A percentile compares a stretch with the other conserved stretches of the same genome.
Evolutionary conservation across 225 moss, liverwort and hornwort species (phyloP).

Genomic region (Bryoerythrophyllum caledonicum): DNA sequence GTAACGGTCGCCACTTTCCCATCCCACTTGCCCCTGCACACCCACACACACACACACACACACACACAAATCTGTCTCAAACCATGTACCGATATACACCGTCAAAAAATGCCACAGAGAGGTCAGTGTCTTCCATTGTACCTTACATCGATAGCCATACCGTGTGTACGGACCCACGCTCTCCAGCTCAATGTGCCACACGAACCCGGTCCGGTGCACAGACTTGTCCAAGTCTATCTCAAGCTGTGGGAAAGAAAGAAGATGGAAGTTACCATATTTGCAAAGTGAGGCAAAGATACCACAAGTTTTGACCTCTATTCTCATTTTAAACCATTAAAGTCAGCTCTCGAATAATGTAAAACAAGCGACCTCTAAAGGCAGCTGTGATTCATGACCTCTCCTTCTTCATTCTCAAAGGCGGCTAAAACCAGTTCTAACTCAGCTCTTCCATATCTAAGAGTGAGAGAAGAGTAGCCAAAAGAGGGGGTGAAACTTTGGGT

Average conservation of each 20-base stretch:
- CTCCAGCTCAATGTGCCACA: conserved; percentile 85
- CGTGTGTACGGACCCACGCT: conserved; percentile 59
- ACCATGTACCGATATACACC: neutral
- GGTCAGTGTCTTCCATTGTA: conserved; percentile 22
- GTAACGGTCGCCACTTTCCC: conserved; percentile 88
- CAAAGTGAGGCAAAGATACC: too few relatives aligned
- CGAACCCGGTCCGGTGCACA: conserved; percentile 78
- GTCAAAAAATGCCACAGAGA: conserved; percentile 1
- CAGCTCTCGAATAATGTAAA: too few relatives aligned
- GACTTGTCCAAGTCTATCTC: conserved; percentile 83
- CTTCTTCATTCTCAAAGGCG: too few relatives aligned
- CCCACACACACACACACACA: conserved; percentile 1
- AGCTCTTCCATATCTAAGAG: too few relatives aligned
- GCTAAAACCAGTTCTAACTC: too few relatives aligned
- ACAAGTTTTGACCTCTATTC: too few relatives aligned
- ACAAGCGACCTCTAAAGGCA: too few relatives aligned
- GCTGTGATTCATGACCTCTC: too few relatives aligned
- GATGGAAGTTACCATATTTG: neutral
- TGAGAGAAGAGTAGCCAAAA: too few relatives aligned
- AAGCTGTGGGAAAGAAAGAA: conserved; percentile 51
- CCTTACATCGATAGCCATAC: conserved; percentile 98
- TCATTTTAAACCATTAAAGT: too few relatives aligned
- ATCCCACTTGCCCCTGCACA: conserved; percentile 77
- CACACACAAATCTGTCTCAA: neutral
- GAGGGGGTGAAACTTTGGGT: too few relatives aligned